Evolutionary conservation across 176 grass and related monocot genomes (phyloP).

Genomic region (Coix lacrymajobi): DNA sequence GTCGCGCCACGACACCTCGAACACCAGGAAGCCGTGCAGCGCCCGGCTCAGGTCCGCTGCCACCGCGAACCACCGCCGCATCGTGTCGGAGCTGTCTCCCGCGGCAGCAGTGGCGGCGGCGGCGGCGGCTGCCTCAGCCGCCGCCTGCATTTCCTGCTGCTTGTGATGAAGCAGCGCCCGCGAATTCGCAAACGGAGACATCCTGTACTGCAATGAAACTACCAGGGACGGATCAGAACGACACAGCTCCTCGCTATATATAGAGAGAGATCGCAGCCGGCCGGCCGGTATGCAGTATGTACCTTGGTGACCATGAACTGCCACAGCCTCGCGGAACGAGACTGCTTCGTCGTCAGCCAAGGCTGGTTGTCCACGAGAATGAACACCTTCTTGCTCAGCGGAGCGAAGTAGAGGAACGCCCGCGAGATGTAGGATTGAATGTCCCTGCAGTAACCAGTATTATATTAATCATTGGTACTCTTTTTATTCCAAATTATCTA

Average conservation of each 20-base stretch:
- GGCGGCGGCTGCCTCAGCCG: background rate
- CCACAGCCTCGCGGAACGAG: constrained; percentile 70
- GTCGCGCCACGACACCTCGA: constrained; percentile 78
- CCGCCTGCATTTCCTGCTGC: background rate
- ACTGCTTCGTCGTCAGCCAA: constrained; percentile 61
- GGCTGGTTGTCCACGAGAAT: constrained; percentile 94
- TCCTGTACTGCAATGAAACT: constrained; percentile 64
- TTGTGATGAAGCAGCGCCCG: constrained; percentile 5
- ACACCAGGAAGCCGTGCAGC: constrained; percentile 81
- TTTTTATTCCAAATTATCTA: too few species aligned
- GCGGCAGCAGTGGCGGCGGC: background rate
- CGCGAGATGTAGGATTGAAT: constrained; percentile 78
- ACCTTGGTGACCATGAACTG: constrained; percentile 96
- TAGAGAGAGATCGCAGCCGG: too few species aligned
- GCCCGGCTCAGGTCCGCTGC: constrained; percentile 42
- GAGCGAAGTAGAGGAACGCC: constrained; percentile 72
- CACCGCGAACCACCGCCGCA: constrained; percentile 45
- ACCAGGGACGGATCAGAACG: background rate
- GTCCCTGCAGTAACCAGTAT: too few species aligned
- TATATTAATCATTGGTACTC: too few species aligned
- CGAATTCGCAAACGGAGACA: constrained; percentile 81
- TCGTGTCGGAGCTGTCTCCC: background rate
- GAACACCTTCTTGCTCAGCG: constrained; percentile 71
- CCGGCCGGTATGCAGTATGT: background rate
- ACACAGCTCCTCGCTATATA: too few species aligned